A percentile compares a stretch with the other conserved stretches of the same genome.
These are phyloP conservation scores for Pistacia vera DNA, from an alignment of 345 rosid species.

Conservation along the genomic window DNA sequence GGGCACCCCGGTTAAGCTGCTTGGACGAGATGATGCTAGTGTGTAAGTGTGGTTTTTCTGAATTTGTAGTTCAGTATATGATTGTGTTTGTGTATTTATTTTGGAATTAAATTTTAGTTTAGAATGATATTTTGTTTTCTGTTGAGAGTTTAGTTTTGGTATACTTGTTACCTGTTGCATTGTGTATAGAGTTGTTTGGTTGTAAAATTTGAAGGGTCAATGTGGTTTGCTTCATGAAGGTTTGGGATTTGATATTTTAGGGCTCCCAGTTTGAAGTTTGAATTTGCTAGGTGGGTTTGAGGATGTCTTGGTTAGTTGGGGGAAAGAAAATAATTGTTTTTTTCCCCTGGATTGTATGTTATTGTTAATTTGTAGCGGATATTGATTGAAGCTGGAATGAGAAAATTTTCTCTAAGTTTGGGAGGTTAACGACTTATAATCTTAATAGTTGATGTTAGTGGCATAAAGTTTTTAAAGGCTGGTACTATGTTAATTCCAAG, in stretches of 20 bases:
- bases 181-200: neutral
- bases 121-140: neutral
- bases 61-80: neutral
- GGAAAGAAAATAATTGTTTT: neutral
- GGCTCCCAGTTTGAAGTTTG: too few relatives aligned
- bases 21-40: slow-evolving; percentile 99
- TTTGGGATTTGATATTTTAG: too few relatives aligned
- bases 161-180: neutral
- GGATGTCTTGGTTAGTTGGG: neutral
- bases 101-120: neutral
- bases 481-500: too few relatives aligned
- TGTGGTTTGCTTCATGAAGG: neutral
- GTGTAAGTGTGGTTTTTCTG: slow-evolving; percentile 59
- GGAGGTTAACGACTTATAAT: neutral
- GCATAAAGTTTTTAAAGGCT: neutral
- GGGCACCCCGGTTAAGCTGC: slow-evolving; percentile 98
- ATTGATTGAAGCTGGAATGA: neutral
- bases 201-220: neutral
- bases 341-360: too few relatives aligned
- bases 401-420: neutral
- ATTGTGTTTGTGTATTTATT: neutral
- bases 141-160: neutral
- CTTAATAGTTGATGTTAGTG: neutral
- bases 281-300: neutral
- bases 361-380: neutral